Base-by-base conservation (phyloP, 208 protist species). In the Acanthamoeba healyi region DNA sequence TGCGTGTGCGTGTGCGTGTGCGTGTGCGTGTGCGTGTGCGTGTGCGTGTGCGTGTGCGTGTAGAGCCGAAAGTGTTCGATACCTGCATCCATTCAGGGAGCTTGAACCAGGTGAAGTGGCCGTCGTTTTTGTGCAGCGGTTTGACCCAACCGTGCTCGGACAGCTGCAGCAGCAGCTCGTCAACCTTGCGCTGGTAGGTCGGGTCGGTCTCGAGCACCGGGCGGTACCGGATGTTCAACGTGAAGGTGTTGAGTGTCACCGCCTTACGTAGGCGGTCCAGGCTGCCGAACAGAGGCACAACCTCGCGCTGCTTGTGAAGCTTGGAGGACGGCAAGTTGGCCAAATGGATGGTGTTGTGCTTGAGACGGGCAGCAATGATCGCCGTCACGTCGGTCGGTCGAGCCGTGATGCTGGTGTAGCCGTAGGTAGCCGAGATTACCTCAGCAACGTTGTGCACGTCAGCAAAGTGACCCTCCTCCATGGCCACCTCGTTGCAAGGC, bases 21-120 rank as follows among this genome's bases (percentile, higher is more conserved):
- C 14, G 84, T 14, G 24, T 67, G 44, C 12, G 63, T 86, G 86
- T 12, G 32, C 40, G 26, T 46, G 93, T 46, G 38, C 22, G 86
- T 7, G 32, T 94, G 38, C 54, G 92, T 38, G 54, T 67, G 22
- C 17, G 32, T 5, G 51, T 4, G 61, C 24, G n/a, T 51, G 24
- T 91, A 4, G 14, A 46, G 4, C 24, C n/a, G n/a, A n/a, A n/a
- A n/a, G n/a, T n/a, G n/a, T n/a, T n/a, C n/a, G n/a, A n/a, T n/a
- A 94, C 86, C 87, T 96, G 95, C 95, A 96, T 96, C 95, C 95
- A 96, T 65, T 96, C 95, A 34, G 77, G 38, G 34, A 96, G 89
- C 81, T 96, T 96, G 94, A 87, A 96, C 63, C 92, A 96, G 34
- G 93, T 96, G n/a, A 46, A 90, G 56, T 95, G 56, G 38, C 82